These are phyloP conservation scores for Trematosphaeria pertusa DNA, from an alignment of 2,329 filamentous ascomycete species.

Conservation along the genomic window DNA sequence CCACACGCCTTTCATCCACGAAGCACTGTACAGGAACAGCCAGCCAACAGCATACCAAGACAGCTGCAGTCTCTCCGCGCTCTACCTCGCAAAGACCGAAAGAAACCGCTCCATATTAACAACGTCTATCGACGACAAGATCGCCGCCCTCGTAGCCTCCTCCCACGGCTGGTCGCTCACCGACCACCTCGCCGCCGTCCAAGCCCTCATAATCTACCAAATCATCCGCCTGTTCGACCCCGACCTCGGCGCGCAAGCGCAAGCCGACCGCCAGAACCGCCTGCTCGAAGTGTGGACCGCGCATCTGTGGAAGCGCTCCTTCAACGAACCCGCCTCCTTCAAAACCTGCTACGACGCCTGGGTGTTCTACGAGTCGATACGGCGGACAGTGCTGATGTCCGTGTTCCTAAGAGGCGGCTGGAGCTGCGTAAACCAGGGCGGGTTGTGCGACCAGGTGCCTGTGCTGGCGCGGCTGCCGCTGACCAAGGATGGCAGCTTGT, in stretches of 20 bases:
- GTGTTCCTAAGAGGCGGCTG: slow-evolving; percentile 35
- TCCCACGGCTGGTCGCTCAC: slow-evolving; percentile 27
- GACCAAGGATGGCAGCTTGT: slow-evolving; percentile 24
- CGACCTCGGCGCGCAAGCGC: slow-evolving; percentile 18
- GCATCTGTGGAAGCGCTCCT: slow-evolving; percentile 36
- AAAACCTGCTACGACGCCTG: slow-evolving; percentile 17
- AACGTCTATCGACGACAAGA: slow-evolving; percentile 29
- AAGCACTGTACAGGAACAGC: slow-evolving; percentile 23
- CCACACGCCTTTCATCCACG: slow-evolving; percentile 31
- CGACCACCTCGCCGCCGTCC: slow-evolving; percentile 41
- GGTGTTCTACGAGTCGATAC: slow-evolving; percentile 38
- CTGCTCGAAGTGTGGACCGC: slow-evolving; percentile 38
- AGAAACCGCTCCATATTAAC: slow-evolving; percentile 25
- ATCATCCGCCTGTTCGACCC: slow-evolving; percentile 39
- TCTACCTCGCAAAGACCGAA: slow-evolving; percentile 33
- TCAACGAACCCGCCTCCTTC: slow-evolving; percentile 23
- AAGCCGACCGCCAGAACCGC: slow-evolving; percentile 24
- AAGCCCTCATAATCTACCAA: slow-evolving; percentile 42
- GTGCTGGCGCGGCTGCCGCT: slow-evolving; percentile 30
- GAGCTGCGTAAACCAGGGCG: slow-evolving; percentile 24
- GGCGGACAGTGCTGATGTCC: slow-evolving; percentile 37
- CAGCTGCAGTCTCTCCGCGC: slow-evolving; percentile 28
- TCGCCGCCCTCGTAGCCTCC: slow-evolving; percentile 18
- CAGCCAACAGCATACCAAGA: slow-evolving; percentile 37
- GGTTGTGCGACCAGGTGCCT: slow-evolving; percentile 30